These are phyloP conservation scores for Fraxinus americana DNA, from an alignment of 257 asterid species.

Conservation along the genomic window DNA sequence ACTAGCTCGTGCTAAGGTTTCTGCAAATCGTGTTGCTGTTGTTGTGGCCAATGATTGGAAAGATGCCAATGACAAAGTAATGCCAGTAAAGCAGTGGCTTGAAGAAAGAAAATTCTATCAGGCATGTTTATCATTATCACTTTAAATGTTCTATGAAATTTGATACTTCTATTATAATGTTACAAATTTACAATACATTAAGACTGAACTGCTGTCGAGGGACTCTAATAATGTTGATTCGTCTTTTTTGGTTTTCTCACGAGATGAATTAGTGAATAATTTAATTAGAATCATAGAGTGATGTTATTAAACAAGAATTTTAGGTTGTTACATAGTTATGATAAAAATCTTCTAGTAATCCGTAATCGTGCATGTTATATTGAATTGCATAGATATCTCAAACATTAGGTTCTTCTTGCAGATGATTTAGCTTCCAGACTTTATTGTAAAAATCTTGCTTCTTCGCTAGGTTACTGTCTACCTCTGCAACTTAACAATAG, in stretches of 20 bases:
- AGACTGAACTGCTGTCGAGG: constrained; percentile 1
- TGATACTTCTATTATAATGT: constrained; percentile 5
- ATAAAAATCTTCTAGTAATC: not conserved
- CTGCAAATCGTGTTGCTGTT: constrained; percentile 93
- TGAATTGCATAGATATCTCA: not conserved
- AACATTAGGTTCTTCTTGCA: not conserved
- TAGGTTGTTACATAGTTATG: not conserved
- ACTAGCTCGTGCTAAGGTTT: constrained; percentile 90
- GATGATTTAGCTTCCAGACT: not conserved
- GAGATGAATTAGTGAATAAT: constrained; percentile 5
- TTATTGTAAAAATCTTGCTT: not conserved
- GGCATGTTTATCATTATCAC: constrained; percentile 41
- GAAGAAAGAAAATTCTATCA: constrained; percentile 91
- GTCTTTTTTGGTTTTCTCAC: not conserved
- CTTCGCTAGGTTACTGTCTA: not conserved
- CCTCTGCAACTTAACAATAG: not conserved
- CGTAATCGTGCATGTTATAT: not conserved
- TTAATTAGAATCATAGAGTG: not conserved
- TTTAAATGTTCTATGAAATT: not conserved
- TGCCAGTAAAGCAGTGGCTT: constrained; percentile 99
- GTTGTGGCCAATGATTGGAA: constrained; percentile 99
- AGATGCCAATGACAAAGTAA: constrained; percentile 91
- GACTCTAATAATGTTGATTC: constrained; percentile 1
- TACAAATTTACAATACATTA: not conserved
- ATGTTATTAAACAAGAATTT: not conserved